A percentile compares a stretch with the other conserved stretches of the same genome.
phyloP scores from a whole-genome alignment of 1,284 basidiomycete species.

The Moniliophthora roreri region DNA sequence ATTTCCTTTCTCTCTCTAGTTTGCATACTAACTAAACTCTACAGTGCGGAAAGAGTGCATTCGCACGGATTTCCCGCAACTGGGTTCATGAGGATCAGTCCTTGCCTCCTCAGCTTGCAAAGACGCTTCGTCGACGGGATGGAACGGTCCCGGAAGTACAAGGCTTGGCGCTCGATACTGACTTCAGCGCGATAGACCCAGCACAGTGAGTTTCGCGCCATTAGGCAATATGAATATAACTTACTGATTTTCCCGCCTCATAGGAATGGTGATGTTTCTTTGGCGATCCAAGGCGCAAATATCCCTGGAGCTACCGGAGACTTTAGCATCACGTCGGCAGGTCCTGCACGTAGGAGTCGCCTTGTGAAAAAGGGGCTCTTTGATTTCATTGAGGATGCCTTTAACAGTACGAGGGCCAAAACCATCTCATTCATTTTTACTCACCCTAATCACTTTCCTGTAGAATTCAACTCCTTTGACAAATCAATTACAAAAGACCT shows the following conservation, averaged over 20 bases:
- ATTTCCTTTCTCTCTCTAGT: not conserved
- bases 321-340: constrained; percentile 17
- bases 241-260: not conserved
- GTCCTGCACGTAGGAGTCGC: constrained; percentile 12
- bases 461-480: constrained; percentile 12
- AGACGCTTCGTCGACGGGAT: constrained; percentile 13
- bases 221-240: not conserved
- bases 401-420: constrained; percentile 17
- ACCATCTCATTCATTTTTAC: not conserved
- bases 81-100: constrained; percentile 17
- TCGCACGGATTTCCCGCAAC: constrained; percentile 16
- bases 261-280: constrained; percentile 26
- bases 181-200: constrained; percentile 29
- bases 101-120: constrained; percentile 11
- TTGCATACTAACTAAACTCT: not conserved
- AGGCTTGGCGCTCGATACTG: constrained; percentile 33
- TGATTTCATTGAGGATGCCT: constrained; percentile 16
- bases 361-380: constrained; percentile 9
- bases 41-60: constrained; percentile 17
- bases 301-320: constrained; percentile 23
- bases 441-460: not conserved
- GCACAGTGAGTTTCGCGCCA: constrained; percentile 16
- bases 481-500: constrained; percentile 12
- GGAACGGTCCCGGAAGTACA: constrained; percentile 26
- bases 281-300: constrained; percentile 27